Percentiles rank a stretch among this genome's conserved stretches.
These are phyloP conservation scores for Spathaspora arborariae DNA, from an alignment of 805 yeast species.

Conservation along the genomic window DNA sequence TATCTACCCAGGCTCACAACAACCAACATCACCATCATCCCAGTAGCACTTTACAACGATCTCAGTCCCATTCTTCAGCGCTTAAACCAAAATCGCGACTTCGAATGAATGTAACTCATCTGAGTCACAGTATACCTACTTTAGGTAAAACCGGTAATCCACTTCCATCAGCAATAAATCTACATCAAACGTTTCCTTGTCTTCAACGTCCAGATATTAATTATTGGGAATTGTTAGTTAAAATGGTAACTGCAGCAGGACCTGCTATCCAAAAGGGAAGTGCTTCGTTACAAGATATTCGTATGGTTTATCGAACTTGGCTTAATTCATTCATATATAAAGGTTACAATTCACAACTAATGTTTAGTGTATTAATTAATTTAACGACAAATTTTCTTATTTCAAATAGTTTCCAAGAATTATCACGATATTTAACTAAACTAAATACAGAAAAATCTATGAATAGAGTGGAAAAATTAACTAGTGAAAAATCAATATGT, in stretches of 20 bases:
- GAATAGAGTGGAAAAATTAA: neutral
- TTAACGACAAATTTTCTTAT: slow-evolving; percentile 37
- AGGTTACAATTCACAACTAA: slow-evolving; percentile 19
- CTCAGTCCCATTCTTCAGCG: no score
- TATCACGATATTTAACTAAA: neutral
- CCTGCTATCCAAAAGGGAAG: slow-evolving; percentile 21
- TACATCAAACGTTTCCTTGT: neutral
- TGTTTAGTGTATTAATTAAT: slow-evolving; percentile 36
- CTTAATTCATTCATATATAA: slow-evolving; percentile 26
- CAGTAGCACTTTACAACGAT: no score
- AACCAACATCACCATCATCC: neutral
- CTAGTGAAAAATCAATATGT: slow-evolving; percentile 9
- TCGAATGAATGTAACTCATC: neutral
- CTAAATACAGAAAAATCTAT: neutral
- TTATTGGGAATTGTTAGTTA: slow-evolving; percentile 5
- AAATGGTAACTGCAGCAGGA: slow-evolving; percentile 8
- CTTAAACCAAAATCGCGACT: neutral
- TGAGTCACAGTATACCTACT: no score
- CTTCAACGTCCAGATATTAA: slow-evolving; percentile 2
- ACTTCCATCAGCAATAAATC: slow-evolving; percentile 8
- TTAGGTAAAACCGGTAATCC: neutral
- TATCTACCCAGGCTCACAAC: neutral
- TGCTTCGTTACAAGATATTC: slow-evolving; percentile 23
- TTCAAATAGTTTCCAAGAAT: slow-evolving; percentile 17
- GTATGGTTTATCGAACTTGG: slow-evolving; percentile 31